These are phyloP conservation scores for Cyanidium caldarium DNA, from an alignment of 23 red algal species.

Conservation along the genomic window DNA sequence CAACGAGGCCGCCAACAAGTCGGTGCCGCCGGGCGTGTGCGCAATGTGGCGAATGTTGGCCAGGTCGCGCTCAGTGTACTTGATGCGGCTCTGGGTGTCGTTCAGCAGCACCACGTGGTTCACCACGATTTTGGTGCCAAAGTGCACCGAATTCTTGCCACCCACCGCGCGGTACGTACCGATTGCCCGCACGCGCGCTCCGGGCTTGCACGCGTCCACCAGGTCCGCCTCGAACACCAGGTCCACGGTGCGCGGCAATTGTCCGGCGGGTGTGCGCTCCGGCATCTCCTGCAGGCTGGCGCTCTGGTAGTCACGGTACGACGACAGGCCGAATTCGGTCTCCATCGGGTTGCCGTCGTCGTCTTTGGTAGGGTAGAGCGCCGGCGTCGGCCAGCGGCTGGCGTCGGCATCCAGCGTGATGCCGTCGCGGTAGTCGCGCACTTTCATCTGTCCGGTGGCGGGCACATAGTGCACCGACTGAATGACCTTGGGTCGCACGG, in stretches of 20 bases:
- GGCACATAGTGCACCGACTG: constrained; percentile 74
- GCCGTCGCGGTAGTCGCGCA: constrained; percentile 62
- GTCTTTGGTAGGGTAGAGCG: constrained; percentile 53
- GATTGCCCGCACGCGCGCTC: constrained; percentile 55
- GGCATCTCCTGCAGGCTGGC: constrained; percentile 88
- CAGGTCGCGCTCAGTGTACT: constrained; percentile 55
- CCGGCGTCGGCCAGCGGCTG: neutral
- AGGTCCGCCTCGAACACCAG: constrained; percentile 79
- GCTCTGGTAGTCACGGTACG: constrained; percentile 78
- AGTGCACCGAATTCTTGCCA: constrained; percentile 36
- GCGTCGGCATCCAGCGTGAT: constrained; percentile 13
- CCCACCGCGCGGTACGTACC: constrained; percentile 84
- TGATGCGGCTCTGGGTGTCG: neutral
- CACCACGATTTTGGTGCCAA: constrained; percentile 78
- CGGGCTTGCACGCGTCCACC: constrained; percentile 90
- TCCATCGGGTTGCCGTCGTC: constrained; percentile 88
- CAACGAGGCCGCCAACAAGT: constrained; percentile 49
- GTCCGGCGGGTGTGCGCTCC: constrained; percentile 75
- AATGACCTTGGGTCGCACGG: constrained; percentile 73
- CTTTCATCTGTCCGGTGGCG: constrained; percentile 52
- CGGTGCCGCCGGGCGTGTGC: constrained; percentile 21
- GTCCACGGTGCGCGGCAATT: constrained; percentile 82
- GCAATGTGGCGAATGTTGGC: constrained; percentile 56
- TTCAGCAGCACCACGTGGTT: constrained; percentile 42
- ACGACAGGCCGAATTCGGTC: constrained; percentile 81